Evolutionary conservation across 2,329 filamentous ascomycete species (phyloP), one percentile per base, ranked within the genome.

Genomic region (Aspergillus persii): DNA sequence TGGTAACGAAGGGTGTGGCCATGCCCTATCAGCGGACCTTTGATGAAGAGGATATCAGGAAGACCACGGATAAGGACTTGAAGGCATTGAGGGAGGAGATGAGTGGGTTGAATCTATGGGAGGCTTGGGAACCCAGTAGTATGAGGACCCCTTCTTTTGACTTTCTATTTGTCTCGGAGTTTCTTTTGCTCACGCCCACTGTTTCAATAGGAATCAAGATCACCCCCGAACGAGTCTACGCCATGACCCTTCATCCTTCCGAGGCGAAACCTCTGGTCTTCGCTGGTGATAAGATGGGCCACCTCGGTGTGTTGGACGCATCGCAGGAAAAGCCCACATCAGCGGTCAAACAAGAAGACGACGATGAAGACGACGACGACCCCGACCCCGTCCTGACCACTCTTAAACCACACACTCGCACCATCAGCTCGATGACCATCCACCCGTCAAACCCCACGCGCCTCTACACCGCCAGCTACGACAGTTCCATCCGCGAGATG

Each of bases 281-380:
- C 71, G 94, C 94, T 0, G 94, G 94, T 9, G 95, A 99, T 69
- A 99, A 99, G 73, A 84, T 96, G 64, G 94, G 95, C 1, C 90
- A 92, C 27, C 82, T 98, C 59, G 95, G 95, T 0, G 86, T 99
- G 1, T 94, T 97, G 56, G 94, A 99, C 71, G 92, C 89, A 1
- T 71, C 2, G 70, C 83, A 50, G 72, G 80, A 64, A 74, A 81
- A 65, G 77, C 81, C n/a, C 78, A 83, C 48, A 29, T 63, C 66
- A 2, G 54, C 53, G 27, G 57, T 61, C 33, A 69, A 67, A 36
- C 66, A 71, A n/a, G 87, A 90, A 3, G 87, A 90, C 30, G 89
- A 90, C 5, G 84, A 86, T 30, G 84, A 91, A 8, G 84, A 85
- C 44, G 89, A 82, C 1, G 84, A 89, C 0, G 77, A 83, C 9